Conservation (phyloP, 192 early-diverging fungal species). For the Coemansia umbellata region DNA sequence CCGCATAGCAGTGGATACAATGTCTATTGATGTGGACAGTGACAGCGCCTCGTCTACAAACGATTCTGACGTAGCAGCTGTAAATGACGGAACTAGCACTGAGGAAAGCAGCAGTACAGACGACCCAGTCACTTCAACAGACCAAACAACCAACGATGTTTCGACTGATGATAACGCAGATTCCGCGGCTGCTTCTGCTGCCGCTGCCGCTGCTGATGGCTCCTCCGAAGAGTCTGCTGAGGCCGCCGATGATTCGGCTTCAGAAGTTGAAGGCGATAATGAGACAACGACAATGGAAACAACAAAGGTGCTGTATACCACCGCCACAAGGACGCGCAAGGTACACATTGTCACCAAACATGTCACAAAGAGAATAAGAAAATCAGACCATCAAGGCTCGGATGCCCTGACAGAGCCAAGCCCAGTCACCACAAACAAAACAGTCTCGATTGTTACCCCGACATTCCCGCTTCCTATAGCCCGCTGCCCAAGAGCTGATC, state of each 20-base stretch:
- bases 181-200: not conserved
- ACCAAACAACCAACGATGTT: not conserved
- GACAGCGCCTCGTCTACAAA: not conserved
- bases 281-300: slow-evolving; percentile 39
- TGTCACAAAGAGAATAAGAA: slow-evolving; percentile 18
- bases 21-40: not conserved
- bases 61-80: not conserved
- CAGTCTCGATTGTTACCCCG: slow-evolving; percentile 40
- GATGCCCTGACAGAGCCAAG: not conserved
- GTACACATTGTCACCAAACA: slow-evolving; percentile 27
- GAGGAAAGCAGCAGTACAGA: not conserved
- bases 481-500: slow-evolving; percentile 33
- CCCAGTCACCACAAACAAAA: slow-evolving; percentile 18
- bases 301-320: slow-evolving; percentile 32
- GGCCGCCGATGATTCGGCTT: not conserved
- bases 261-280: slow-evolving; percentile 11
- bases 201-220: not conserved
- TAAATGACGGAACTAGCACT: no score
- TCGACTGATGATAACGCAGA: not conserved
- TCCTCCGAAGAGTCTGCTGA: not conserved
- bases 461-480: slow-evolving; percentile 42
- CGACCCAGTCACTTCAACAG: not conserved
- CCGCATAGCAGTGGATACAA: slow-evolving; percentile 2
- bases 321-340: slow-evolving; percentile 30
- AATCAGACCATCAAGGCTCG: not conserved